Conservation (phyloP, 345 rosid species). For the Clarkia xantiana region DNA sequence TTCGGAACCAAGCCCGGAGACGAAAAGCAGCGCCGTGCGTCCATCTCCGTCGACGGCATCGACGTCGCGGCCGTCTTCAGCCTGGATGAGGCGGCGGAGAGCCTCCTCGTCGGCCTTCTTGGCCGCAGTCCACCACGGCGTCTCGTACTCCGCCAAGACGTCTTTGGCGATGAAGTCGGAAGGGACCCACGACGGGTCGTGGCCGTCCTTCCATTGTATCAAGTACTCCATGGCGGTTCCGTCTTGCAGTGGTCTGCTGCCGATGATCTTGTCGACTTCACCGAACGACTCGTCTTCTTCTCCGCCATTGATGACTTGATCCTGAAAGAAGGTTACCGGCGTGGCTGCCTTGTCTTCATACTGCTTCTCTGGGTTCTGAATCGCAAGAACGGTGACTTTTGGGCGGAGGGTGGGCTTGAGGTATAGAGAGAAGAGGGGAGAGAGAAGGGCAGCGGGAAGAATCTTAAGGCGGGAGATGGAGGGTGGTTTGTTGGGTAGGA, state of each 20-base stretch:
- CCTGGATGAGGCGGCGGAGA: slow-evolving; percentile 26
- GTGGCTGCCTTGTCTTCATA: slow-evolving; percentile 21
- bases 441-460: slow-evolving; percentile 10
- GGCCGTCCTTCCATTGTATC: slow-evolving; percentile 87
- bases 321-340: slow-evolving; percentile 7
- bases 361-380: slow-evolving; percentile 41
- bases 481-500: slow-evolving; percentile 21
- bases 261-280: slow-evolving; percentile 64
- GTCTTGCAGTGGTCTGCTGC: slow-evolving; percentile 39
- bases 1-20: slow-evolving; percentile 74
- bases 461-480: slow-evolving; percentile 31
- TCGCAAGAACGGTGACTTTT: slow-evolving; percentile 15
- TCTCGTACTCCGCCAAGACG: slow-evolving; percentile 75
- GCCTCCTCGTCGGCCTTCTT: slow-evolving; percentile 69
- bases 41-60: slow-evolving; percentile 72
- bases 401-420: slow-evolving; percentile 8
- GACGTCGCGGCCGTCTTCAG: slow-evolving; percentile 45
- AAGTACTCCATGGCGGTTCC: slow-evolving; percentile 65
- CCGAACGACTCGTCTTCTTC: slow-evolving; percentile 51
- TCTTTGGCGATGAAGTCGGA: slow-evolving; percentile 61
- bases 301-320: slow-evolving; percentile 4
- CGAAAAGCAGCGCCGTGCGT: slow-evolving; percentile 71
- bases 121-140: slow-evolving; percentile 93
- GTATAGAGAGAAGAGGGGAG: slow-evolving; percentile 10
- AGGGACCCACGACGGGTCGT: slow-evolving; percentile 72